Conservation (phyloP, 2,329 filamentous ascomycete species). For the Sarocladium kiliense region DNA sequence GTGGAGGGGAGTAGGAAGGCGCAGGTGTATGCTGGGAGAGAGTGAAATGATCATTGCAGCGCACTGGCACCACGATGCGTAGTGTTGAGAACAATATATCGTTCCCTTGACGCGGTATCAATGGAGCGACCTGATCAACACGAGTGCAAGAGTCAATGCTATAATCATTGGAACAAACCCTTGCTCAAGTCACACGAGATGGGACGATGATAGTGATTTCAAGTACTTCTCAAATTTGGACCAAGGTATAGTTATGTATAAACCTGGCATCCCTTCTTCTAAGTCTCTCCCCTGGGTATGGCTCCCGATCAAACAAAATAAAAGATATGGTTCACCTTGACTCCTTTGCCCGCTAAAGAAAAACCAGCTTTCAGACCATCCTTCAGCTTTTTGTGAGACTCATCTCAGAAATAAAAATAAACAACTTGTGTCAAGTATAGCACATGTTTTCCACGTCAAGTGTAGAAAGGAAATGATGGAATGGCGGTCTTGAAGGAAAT, state of each 20-base stretch:
- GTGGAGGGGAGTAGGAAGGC: background rate
- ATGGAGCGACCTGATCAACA: too few species aligned
- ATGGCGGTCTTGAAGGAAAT: too few species aligned
- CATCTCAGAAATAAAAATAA: background rate
- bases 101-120: too few species aligned
- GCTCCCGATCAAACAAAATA: background rate
- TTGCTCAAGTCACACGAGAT: too few species aligned
- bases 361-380: background rate
- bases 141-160: too few species aligned
- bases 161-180: too few species aligned
- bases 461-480: background rate
- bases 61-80: too few species aligned
- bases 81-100: too few species aligned
- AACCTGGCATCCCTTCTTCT: background rate
- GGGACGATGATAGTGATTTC: too few species aligned
- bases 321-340: background rate
- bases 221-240: background rate
- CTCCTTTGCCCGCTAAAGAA: conserved; percentile 7
- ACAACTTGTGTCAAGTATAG: background rate
- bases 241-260: background rate
- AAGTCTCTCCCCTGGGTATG: background rate
- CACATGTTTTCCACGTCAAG: background rate
- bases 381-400: background rate
- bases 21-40: background rate
- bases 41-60: too few species aligned